Conservation (phyloP, 2,329 filamentous ascomycete genomes). For the Botrytis fragariae region DNA sequence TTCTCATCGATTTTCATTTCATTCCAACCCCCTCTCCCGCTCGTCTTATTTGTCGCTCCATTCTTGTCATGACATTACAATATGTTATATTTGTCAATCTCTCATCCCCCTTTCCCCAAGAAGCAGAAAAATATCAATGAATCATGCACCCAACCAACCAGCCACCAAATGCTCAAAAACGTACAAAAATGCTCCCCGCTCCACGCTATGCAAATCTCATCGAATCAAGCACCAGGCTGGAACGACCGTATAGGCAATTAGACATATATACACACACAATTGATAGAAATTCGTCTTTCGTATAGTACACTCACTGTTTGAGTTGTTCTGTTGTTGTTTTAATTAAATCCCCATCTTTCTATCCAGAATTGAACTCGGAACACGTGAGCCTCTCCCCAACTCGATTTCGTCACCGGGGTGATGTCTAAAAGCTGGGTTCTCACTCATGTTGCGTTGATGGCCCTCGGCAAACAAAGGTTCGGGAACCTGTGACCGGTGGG, state of each 20-base stretch:
- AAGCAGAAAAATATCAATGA: not conserved
- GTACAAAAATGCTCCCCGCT: not conserved
- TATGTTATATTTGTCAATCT: slow-evolving; percentile 4
- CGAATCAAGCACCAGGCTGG: slow-evolving; percentile 22
- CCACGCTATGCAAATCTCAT: slow-evolving; percentile 19
- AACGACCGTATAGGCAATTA: slow-evolving; percentile 4
- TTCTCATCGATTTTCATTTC: not conserved
- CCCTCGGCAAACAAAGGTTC: slow-evolving; percentile 22
- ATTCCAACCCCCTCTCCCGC: not conserved
- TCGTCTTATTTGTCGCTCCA: too few relatives aligned
- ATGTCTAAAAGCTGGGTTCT: slow-evolving; percentile 34
- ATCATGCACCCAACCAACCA: not conserved
- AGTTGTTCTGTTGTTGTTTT: not conserved
- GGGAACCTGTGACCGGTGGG: slow-evolving; percentile 8
- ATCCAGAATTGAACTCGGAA: slow-evolving; percentile 37
- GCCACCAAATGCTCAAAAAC: slow-evolving; percentile 2
- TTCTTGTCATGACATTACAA: slow-evolving; percentile 5
- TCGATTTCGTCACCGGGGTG: slow-evolving; percentile 38
- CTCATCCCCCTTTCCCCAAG: not conserved
- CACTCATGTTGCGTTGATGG: slow-evolving; percentile 34
- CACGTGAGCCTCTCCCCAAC: slow-evolving; percentile 31
- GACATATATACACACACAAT: slow-evolving; percentile 2
- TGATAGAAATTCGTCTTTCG: not conserved
- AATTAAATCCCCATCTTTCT: slow-evolving; percentile 32
- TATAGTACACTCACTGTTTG: slow-evolving; percentile 4